A percentile compares a stretch with the other conserved stretches of the same genome.
These are phyloP conservation scores for Simmondsia chinensis DNA, from an alignment of 148 eudicot genomes.

Conservation along the genomic window DNA sequence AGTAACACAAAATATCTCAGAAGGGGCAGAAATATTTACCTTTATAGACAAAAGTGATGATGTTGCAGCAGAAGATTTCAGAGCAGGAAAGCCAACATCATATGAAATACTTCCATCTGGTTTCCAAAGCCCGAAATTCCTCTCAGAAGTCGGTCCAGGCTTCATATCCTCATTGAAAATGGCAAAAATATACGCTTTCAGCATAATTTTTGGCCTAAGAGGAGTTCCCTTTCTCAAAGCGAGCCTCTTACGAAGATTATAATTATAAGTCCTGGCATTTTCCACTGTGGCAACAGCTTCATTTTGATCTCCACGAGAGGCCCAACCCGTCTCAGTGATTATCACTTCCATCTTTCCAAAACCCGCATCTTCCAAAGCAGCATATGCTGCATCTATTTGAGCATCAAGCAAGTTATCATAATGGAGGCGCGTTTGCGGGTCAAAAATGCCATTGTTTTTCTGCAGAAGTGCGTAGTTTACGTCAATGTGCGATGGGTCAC, in stretches of 20 bases:
- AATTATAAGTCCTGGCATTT: constrained; percentile 74
- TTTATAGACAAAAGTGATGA: constrained; percentile 32
- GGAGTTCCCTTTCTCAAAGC: constrained; percentile 80
- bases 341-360: constrained; percentile 65
- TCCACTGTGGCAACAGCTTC: constrained; percentile 59
- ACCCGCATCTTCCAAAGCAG: constrained; percentile 75
- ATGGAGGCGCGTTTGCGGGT: constrained; percentile 48
- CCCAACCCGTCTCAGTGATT: constrained; percentile 90
- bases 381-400: constrained; percentile 77
- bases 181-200: constrained; percentile 70
- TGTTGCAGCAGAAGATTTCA: constrained; percentile 41
- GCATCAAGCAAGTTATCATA: constrained; percentile 89
- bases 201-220: constrained; percentile 40
- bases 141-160: constrained; percentile 68
- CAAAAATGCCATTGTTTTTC: constrained; percentile 42
- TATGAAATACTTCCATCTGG: constrained; percentile 63
- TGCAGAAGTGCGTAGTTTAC: constrained; percentile 67
- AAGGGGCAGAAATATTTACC: constrained; percentile 33
- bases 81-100: constrained; percentile 59
- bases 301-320: constrained; percentile 64
- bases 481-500: constrained; percentile 51
- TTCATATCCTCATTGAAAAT: constrained; percentile 66
- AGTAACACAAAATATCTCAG: no score
- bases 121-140: constrained; percentile 67
- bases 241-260: constrained; percentile 68